phyloP scores from a whole-genome alignment of 2,329 filamentous ascomycete genomes.

The Ilyonectria robusta region DNA sequence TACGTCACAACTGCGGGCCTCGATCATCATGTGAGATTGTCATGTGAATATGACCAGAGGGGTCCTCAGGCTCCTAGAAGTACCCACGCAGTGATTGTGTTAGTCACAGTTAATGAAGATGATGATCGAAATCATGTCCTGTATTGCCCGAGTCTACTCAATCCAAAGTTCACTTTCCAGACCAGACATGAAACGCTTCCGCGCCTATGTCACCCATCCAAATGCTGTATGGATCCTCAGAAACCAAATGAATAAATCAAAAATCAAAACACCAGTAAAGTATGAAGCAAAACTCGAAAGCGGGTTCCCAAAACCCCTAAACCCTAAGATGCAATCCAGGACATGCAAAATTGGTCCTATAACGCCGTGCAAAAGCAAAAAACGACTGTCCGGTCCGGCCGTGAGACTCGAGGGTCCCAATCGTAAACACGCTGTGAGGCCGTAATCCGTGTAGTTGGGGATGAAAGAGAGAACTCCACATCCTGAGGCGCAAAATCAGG shows the following conservation, averaged over 20 bases:
- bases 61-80: background rate
- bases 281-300: slow-evolving; percentile 31
- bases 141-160: slow-evolving; percentile 26
- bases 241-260: slow-evolving; percentile 29
- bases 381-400: slow-evolving; percentile 35
- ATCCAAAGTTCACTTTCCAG: slow-evolving; percentile 19
- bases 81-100: background rate
- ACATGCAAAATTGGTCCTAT: slow-evolving; percentile 31
- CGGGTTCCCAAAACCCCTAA: slow-evolving; percentile 32
- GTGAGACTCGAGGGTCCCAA: slow-evolving; percentile 26
- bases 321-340: slow-evolving; percentile 39
- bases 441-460: slow-evolving; percentile 27
- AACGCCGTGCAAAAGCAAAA: slow-evolving; percentile 37
- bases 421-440: slow-evolving; percentile 30
- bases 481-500: slow-evolving; percentile 14
- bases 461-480: slow-evolving; percentile 20
- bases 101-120: slow-evolving; percentile 2
- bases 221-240: slow-evolving; percentile 17
- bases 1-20: slow-evolving; percentile 28
- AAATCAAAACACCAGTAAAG: slow-evolving; percentile 35
- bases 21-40: slow-evolving; percentile 42
- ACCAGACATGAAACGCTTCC: slow-evolving; percentile 16
- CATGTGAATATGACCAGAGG: slow-evolving; percentile 41
- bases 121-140: slow-evolving; percentile 12
- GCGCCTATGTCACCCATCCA: slow-evolving; percentile 4